Base-by-base conservation (phyloP, 768 basidiomycete species). In the Suillus weaverae region DNA sequence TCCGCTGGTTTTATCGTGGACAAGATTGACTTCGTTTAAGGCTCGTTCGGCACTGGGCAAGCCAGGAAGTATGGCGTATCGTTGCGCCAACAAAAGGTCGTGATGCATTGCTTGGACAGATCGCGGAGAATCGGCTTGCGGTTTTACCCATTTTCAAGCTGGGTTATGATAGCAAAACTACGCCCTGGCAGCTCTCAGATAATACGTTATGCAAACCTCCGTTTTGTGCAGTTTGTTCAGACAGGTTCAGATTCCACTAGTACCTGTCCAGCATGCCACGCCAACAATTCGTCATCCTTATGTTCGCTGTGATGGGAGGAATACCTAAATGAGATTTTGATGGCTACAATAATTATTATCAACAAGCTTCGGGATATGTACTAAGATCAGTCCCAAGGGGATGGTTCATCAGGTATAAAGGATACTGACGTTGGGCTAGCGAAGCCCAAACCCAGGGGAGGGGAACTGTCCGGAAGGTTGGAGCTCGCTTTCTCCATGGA, bases 361-460 rank as follows among this genome's bases (percentile, higher is more conserved):
- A 20, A 59, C 57, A 57, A 39, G 22, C 22, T 26, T 57, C 38
- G 9, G 16, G 22, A 57, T 38, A 30, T 38, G 26, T 38, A n/a
- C 53, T 54, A 54, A 54, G 67, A 60, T 75, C 70, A 50, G 68
- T 70, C 71, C 76, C 75, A 77, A 30, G 75, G 75, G 9, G 76
- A 76, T 38, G 76, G 73, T 18, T 75, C 74, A 10, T 68, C 69
- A n/a, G 67, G 66, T 60, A 73, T 59, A n/a, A 70, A 59, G 11
- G 71, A 64, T 51, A 68, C 56, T 33, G 68, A 50, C 39, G 65
- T 57, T n/a, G 68, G 62, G 50, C 62, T 48, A 18, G n/a, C 46
- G 22, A 66, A 62, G 18, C 46, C 55, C 20, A 50, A 36, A 38
- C 56, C 38, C 4, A 60, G 33, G 53, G 70, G 54, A 3, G 63